Percentiles rank a stretch among this genome's conserved stretches.
Evolutionary conservation across 441 rosid species (phyloP).

Genomic region (Arabidopsis lyrata): DNA sequence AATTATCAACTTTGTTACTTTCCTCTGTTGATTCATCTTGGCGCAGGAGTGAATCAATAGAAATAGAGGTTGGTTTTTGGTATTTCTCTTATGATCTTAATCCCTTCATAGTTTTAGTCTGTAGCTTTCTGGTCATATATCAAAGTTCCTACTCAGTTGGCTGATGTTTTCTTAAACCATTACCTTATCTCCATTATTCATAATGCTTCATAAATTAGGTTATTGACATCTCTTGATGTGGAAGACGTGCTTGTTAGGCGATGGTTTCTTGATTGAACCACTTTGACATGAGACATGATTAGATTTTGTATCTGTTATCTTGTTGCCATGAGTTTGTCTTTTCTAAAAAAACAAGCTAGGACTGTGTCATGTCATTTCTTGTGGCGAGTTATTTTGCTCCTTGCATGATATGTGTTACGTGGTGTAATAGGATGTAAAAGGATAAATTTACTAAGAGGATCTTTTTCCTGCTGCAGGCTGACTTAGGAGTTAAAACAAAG

Average conservation of each 20-base stretch:
- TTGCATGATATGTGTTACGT: slow-evolving; percentile 2
- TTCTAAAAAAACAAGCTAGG: slow-evolving; percentile 9
- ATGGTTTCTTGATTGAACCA: slow-evolving; percentile 8
- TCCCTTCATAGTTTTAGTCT: neutral
- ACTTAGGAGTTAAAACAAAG: slow-evolving; percentile 97
- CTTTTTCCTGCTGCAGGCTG: slow-evolving; percentile 66
- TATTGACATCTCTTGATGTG: neutral
- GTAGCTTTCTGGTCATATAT: slow-evolving; percentile 9
- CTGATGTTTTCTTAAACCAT: slow-evolving; percentile 15
- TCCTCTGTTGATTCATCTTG: slow-evolving; percentile 74
- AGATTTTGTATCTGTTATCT: slow-evolving; percentile 14
- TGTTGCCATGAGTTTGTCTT: slow-evolving; percentile 28
- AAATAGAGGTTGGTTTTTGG: slow-evolving; percentile 72
- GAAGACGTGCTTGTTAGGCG: slow-evolving; percentile 16
- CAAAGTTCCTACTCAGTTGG: slow-evolving; percentile 23
- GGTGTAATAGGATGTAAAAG: slow-evolving; percentile 20
- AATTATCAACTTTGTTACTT: slow-evolving; percentile 72
- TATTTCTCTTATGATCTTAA: slow-evolving; percentile 12
- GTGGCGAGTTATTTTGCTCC: slow-evolving; percentile 9
- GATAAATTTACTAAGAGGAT: slow-evolving; percentile 18
- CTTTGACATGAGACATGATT: slow-evolving; percentile 5
- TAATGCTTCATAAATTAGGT: slow-evolving; percentile 7
- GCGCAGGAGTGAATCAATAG: slow-evolving; percentile 75
- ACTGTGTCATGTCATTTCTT: slow-evolving; percentile 37
- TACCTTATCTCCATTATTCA: neutral